phyloP scores from a whole-genome alignment of 441 rosid genomes.

The Pelargonium cotyledonis region DNA sequence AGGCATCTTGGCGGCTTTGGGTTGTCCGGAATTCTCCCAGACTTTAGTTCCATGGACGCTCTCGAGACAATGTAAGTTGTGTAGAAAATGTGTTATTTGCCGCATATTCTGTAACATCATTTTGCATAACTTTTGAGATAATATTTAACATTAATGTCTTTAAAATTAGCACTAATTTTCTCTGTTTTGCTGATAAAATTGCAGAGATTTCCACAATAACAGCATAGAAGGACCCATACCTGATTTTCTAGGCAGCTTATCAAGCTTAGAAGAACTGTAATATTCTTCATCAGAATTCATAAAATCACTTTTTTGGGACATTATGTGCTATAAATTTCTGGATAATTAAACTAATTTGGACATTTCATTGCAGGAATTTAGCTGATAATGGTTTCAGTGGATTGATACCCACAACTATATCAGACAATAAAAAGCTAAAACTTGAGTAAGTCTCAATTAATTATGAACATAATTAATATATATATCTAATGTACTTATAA shows the following conservation, averaged over 20 bases:
- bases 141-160: neutral
- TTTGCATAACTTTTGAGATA: no score
- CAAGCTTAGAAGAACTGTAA: constrained; percentile 25
- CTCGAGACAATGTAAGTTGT: constrained; percentile 30
- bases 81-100: neutral
- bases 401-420: constrained; percentile 20
- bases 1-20: constrained; percentile 32
- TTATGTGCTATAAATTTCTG: neutral
- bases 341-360: constrained; percentile 7
- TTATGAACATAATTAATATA: no score
- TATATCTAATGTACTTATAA: no score
- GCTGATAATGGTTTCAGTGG: constrained; percentile 21
- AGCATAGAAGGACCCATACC: constrained; percentile 22
- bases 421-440: constrained; percentile 19
- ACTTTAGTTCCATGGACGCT: constrained; percentile 37
- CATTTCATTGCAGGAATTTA: constrained; percentile 20
- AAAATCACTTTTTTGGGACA: neutral
- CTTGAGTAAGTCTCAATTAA: constrained; percentile 16
- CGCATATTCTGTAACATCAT: no score
- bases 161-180: neutral
- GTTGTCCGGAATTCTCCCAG: constrained; percentile 31
- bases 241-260: constrained; percentile 22
- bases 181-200: neutral
- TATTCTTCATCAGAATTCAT: constrained; percentile 4
- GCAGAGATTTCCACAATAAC: constrained; percentile 26